A percentile compares a stretch with the other conserved stretches of the same genome.
Evolutionary conservation across 805 yeast genomes (phyloP).

Genomic region (Wickerhamomyces canadensis): DNA sequence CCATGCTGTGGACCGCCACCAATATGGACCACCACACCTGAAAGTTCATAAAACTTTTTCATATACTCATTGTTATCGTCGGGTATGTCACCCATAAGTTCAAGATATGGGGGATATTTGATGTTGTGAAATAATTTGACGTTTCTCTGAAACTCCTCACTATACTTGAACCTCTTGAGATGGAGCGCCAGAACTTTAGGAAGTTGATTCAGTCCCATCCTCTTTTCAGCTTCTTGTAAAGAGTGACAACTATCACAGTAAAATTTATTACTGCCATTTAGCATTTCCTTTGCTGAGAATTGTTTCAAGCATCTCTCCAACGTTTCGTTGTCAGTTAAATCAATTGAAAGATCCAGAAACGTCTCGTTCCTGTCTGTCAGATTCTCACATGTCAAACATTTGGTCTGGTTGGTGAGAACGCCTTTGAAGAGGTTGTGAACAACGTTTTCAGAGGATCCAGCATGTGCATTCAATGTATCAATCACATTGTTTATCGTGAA

Average conservation of each 20-base stretch:
- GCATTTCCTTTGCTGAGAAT: constrained; percentile 80
- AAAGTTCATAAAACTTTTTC: constrained; percentile 69
- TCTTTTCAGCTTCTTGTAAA: constrained; percentile 88
- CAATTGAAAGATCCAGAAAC: constrained; percentile 82
- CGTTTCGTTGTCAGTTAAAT: constrained; percentile 69
- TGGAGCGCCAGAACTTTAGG: constrained; percentile 82
- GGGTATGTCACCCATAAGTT: constrained; percentile 50
- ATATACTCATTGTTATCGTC: constrained; percentile 38
- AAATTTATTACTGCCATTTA: constrained; percentile 84
- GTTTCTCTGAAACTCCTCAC: constrained; percentile 74
- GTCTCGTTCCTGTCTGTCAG: constrained; percentile 77
- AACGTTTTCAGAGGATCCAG: constrained; percentile 34
- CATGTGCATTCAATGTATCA: constrained; percentile 27
- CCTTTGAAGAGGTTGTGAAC: constrained; percentile 81
- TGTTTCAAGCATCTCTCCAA: constrained; percentile 74
- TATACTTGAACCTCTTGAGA: constrained; percentile 86
- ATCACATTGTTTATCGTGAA: constrained; percentile 75
- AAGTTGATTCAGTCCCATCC: constrained; percentile 70
- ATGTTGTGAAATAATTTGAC: constrained; percentile 84
- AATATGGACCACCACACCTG: constrained; percentile 85
- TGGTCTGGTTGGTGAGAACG: constrained; percentile 75
- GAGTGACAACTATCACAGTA: constrained; percentile 89
- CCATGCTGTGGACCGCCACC: constrained; percentile 99
- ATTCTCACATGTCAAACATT: constrained; percentile 85
- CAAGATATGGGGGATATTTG: constrained; percentile 66